phyloP scores from a whole-genome alignment of 345 rosid species.

The Eutrema japonicum region DNA sequence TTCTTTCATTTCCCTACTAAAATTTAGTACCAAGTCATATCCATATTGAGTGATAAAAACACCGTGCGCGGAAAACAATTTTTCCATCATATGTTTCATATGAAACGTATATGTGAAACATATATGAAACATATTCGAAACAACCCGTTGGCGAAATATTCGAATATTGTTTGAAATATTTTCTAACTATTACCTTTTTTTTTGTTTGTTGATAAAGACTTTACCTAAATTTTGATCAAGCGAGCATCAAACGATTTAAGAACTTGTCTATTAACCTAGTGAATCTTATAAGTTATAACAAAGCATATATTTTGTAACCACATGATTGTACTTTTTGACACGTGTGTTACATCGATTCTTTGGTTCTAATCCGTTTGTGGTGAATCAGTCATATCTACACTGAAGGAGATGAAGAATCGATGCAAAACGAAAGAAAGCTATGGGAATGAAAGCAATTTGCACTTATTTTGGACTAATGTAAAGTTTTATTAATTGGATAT shows the following conservation, averaged over 20 bases:
- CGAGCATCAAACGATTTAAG: slow-evolving; percentile 14
- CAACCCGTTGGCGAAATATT: no score
- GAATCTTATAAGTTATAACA: slow-evolving; percentile 24
- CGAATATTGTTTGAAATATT: no score
- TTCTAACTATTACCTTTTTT: no score
- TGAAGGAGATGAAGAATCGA: slow-evolving; percentile 29
- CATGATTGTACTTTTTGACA: slow-evolving; percentile 20
- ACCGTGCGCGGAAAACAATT: no score
- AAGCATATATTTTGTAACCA: slow-evolving; percentile 33
- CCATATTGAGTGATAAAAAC: no score
- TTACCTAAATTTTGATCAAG: no score
- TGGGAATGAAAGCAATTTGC: slow-evolving; percentile 40
- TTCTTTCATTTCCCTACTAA: no score
- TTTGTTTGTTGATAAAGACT: no score
- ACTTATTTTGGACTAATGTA: slow-evolving; percentile 23
- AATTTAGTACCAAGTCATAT: no score
- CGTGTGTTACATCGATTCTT: slow-evolving; percentile 18
- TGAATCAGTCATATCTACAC: slow-evolving; percentile 25
- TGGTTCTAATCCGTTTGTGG: slow-evolving; percentile 33
- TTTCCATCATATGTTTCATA: no score
- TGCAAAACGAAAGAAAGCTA: slow-evolving; percentile 15
- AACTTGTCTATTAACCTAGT: slow-evolving; percentile 13
- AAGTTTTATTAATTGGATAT: slow-evolving; percentile 32
- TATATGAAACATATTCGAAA: no score
- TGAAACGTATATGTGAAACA: no score